Evolutionary conservation across 1,284 basidiomycete genomes (phyloP).

Genomic region (Volvariella volvacea): DNA sequence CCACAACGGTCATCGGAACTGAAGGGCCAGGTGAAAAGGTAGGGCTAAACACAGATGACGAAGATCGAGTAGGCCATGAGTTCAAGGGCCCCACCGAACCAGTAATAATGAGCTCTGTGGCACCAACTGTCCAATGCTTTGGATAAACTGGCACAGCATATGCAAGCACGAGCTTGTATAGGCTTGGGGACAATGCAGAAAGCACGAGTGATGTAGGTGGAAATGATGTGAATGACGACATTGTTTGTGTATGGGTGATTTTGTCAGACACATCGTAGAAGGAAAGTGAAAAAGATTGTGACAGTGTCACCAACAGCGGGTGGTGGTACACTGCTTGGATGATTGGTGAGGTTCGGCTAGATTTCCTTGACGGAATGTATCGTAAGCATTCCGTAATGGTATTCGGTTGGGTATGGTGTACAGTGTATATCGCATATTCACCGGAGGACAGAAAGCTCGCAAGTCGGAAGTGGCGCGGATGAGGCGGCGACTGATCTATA

Average conservation of each 20-base stretch:
- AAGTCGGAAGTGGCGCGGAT: constrained; percentile 37
- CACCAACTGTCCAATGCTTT: constrained; percentile 72
- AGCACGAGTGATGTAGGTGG: constrained; percentile 68
- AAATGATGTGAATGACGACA: constrained; percentile 68
- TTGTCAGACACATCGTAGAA: constrained; percentile 56
- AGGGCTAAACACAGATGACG: constrained; percentile 14
- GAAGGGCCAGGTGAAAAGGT: constrained; percentile 14
- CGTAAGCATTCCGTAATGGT: constrained; percentile 35
- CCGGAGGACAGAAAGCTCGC: constrained; percentile 62
- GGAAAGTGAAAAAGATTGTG: constrained; percentile 56
- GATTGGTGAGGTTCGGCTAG: constrained; percentile 36
- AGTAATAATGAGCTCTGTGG: constrained; percentile 65
- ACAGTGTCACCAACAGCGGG: constrained; percentile 66
- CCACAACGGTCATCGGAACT: constrained; percentile 35
- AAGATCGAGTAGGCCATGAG: constrained; percentile 11
- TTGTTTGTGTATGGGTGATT: constrained; percentile 51
- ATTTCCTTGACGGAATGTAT: constrained; percentile 38
- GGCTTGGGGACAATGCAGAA: constrained; percentile 45
- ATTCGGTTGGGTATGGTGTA: constrained; percentile 38
- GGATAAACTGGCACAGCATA: constrained; percentile 76
- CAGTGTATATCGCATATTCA: constrained; percentile 51
- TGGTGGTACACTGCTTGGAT: constrained; percentile 70
- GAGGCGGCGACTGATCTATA: constrained; percentile 62
- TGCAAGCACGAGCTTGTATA: constrained; percentile 67
- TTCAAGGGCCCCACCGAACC: constrained; percentile 17